Base-by-base conservation (phyloP, 345 rosid species). In the Populus nigra region DNA sequence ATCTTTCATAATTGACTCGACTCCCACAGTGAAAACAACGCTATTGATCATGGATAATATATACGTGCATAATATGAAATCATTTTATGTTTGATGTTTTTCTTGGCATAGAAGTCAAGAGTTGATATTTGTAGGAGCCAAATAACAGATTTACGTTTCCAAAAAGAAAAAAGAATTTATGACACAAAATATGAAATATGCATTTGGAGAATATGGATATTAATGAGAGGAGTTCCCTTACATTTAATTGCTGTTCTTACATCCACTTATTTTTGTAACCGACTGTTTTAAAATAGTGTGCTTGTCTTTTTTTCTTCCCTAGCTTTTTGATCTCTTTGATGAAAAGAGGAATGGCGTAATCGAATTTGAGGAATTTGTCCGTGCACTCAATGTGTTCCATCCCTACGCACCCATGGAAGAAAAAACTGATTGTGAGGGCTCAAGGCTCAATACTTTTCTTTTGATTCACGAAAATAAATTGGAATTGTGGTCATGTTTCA, bases 321-420 rank as follows among this genome's bases (percentile, higher is more conserved):
- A 94, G 97, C 91, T 94, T 78, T 93, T 91, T 84, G 81, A 89
- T 87, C 87, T 90, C 84, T 93, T 93, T 69, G 97, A 93, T 80
- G 97, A 91, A 76, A 94, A 94, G 88, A 86, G 77, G 86, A 90
- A 93, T 68, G 98, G 93, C 4, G 97, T 90, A 17, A 94, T 94
- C 72, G 97, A 93, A 75, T 93, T 94, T 80, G 98, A 90, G 36
- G 98, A 91, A 68, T 94, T 94, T 72, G 79, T 93, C 35, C 98
- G 83, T 69, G 87, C 94, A 2, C 89, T 94, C 53, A 91, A 75
- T 76, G 87, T 90, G 69, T 94, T 94, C 81, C 98, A 94, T 85
- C 98, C 98, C 7, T 65, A 31, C 75, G 87, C 98, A 73, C 88
- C 97, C 0, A 62, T 86, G 8, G 94, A 93, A 71, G 91, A 89